Evolutionary conservation across 2,329 filamentous ascomycete genomes (phyloP).

Genomic region (Bisporella sp.): DNA sequence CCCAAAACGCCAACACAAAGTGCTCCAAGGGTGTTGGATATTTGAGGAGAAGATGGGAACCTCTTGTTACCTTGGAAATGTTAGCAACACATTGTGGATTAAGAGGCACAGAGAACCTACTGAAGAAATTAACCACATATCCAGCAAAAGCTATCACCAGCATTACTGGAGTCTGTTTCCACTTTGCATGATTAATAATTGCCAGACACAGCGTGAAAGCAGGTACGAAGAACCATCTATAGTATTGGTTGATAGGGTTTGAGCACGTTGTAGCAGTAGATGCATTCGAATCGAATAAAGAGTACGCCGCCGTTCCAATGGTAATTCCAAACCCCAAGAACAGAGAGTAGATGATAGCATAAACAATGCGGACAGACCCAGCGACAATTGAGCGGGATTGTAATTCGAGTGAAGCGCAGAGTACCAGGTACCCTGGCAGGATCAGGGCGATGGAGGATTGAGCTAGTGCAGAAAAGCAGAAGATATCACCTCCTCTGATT

Average conservation of each 20-base stretch:
- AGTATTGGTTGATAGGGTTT: conserved; percentile 38
- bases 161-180: conserved; percentile 75
- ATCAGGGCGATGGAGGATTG: conserved; percentile 61
- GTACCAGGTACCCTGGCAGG: conserved; percentile 57
- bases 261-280: conserved; percentile 38
- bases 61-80: not conserved
- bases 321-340: conserved; percentile 52
- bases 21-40: conserved; percentile 71
- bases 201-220: conserved; percentile 67
- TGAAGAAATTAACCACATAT: conserved; percentile 72
- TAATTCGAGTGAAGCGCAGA: conserved; percentile 48
- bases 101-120: conserved; percentile 37
- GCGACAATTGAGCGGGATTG: conserved; percentile 49
- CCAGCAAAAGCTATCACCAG: conserved; percentile 64
- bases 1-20: conserved; percentile 70
- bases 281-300: conserved; percentile 40
- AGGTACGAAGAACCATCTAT: conserved; percentile 66
- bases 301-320: conserved; percentile 48
- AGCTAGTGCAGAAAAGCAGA: conserved; percentile 60
- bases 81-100: no score
- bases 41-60: conserved; percentile 64
- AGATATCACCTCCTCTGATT: conserved; percentile 39
- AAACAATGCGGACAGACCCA: conserved; percentile 51
- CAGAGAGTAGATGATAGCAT: conserved; percentile 50
- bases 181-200: conserved; percentile 75